Evolutionary conservation across 768 basidiomycete species (phyloP).

Genomic region (Porpolomopsis calyptriformis): DNA sequence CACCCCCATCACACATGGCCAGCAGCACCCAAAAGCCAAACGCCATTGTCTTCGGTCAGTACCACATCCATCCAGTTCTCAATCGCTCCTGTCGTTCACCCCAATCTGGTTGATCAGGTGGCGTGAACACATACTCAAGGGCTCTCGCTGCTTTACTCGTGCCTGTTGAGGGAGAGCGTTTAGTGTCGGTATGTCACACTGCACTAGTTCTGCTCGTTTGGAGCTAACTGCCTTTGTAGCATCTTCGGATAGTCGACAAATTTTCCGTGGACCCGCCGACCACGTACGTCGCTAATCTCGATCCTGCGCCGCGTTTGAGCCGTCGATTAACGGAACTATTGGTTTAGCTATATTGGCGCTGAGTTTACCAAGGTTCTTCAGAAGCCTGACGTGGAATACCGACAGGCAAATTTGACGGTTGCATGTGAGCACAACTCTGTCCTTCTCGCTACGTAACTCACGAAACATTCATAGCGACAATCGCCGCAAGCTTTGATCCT

Average conservation of each 20-base stretch:
- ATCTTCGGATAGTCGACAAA: conserved; percentile 65
- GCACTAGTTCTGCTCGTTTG: conserved; percentile 11
- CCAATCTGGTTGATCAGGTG: conserved; percentile 38
- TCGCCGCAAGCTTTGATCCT: conserved; percentile 61
- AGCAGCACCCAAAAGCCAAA: conserved; percentile 36
- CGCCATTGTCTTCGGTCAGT: conserved; percentile 69
- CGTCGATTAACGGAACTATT: neutral
- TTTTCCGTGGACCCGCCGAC: conserved; percentile 66
- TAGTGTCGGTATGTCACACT: conserved; percentile 53
- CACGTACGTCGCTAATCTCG: conserved; percentile 37
- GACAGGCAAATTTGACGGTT: conserved; percentile 71
- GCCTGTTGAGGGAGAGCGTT: conserved; percentile 52
- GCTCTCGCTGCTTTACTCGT: conserved; percentile 59
- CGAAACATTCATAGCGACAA: conserved; percentile 38
- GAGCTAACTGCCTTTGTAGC: conserved; percentile 26
- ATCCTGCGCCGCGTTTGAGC: neutral
- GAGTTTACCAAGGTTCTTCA: conserved; percentile 63
- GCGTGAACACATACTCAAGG: conserved; percentile 70
- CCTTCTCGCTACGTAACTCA: conserved; percentile 10
- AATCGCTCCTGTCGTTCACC: neutral
- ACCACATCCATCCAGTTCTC: conserved; percentile 2
- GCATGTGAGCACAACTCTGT: conserved; percentile 35
- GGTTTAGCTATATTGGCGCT: conserved; percentile 60
- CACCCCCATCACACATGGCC: conserved; percentile 27
- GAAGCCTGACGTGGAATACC: conserved; percentile 65